A percentile compares a stretch with the other conserved stretches of the same genome.
Evolutionary conservation across 306 rosid genomes (phyloP).

Genomic region (Ceratonia siliqua): DNA sequence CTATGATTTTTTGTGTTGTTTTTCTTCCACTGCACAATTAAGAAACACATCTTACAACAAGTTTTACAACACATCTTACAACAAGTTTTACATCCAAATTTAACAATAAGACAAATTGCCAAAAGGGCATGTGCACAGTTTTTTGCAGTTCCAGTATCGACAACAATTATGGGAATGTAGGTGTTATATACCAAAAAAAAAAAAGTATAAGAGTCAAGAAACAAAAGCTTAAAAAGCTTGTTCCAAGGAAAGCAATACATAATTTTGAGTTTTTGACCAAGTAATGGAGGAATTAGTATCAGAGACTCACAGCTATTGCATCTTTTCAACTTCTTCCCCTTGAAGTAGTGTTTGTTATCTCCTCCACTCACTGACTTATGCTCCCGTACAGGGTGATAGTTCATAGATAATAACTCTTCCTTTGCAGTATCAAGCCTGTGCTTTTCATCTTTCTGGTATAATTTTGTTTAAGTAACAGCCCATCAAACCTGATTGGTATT

Average conservation of each 20-base stretch:
- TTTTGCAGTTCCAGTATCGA: neutral
- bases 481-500: neutral
- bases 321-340: conserved; percentile 56
- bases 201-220: conserved; percentile 8
- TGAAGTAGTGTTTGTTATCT: conserved; percentile 31
- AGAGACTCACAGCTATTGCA: conserved; percentile 42
- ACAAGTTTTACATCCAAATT: conserved; percentile 29
- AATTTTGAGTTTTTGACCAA: neutral
- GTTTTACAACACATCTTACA: conserved; percentile 16
- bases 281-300: conserved; percentile 15
- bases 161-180: neutral
- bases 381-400: conserved; percentile 68
- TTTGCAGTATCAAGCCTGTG: conserved; percentile 57
- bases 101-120: conserved; percentile 15
- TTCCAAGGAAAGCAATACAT: neutral
- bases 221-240: neutral
- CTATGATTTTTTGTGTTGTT: conserved; percentile 21
- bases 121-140: neutral
- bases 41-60: conserved; percentile 20
- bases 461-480: conserved; percentile 40
- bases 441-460: conserved; percentile 63
- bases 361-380: conserved; percentile 12
- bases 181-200: neutral
- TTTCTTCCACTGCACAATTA: conserved; percentile 38
- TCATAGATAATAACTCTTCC: conserved; percentile 62